phyloP scores from a whole-genome alignment of 305 asterid genomes.

The Rubia balearica region DNA sequence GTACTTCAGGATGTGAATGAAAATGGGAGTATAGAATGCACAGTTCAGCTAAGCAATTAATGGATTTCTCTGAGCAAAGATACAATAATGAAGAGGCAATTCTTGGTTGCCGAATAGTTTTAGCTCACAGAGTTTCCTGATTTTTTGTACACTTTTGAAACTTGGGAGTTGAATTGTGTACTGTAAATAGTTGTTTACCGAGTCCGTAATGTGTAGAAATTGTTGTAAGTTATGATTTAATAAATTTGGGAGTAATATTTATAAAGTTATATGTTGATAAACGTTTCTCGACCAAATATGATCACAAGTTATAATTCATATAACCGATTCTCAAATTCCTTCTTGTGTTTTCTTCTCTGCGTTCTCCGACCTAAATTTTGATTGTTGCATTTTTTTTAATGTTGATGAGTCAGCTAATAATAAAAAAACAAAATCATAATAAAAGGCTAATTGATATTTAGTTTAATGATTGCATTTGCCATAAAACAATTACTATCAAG shows the following conservation, averaged over 20 bases:
- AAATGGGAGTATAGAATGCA: slow-evolving; percentile 43
- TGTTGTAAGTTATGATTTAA: slow-evolving; percentile 3
- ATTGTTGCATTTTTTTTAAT: no score
- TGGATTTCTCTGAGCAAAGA: not conserved
- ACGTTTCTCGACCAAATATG: no score
- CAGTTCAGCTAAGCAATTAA: slow-evolving; percentile 26
- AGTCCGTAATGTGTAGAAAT: not conserved
- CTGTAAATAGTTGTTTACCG: not conserved
- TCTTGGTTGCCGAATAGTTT: slow-evolving; percentile 1
- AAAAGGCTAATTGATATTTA: no score
- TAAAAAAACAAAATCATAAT: no score
- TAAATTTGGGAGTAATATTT: not conserved
- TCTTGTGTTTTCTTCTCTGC: no score
- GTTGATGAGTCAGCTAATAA: no score
- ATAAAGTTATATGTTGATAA: no score
- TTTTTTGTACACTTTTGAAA: not conserved
- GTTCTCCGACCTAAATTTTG: no score
- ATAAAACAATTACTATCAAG: no score
- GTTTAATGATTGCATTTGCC: no score
- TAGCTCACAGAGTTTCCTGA: not conserved
- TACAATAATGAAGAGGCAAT: not conserved
- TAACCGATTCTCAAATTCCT: no score
- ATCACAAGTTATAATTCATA: no score
- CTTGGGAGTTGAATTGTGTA: not conserved
- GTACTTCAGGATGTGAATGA: slow-evolving; percentile 30